Percentiles rank a stretch among this genome's conserved stretches.
These are phyloP conservation scores for Aspergillus cejpii DNA, from an alignment of 2,329 filamentous ascomycete species.

Conservation along the genomic window DNA sequence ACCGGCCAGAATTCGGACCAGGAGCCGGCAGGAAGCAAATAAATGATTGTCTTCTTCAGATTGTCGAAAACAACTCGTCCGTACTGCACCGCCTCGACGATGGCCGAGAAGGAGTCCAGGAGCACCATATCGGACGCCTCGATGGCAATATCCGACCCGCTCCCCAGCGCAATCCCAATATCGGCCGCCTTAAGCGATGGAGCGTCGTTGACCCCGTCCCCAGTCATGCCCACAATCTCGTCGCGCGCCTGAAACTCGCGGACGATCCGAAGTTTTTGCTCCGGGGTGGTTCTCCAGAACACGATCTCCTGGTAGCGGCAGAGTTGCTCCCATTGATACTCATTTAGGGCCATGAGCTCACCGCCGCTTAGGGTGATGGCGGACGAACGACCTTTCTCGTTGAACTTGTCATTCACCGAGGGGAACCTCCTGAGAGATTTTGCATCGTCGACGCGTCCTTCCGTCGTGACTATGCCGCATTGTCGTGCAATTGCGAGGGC, in stretches of 20 bases:
- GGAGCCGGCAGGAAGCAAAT: conserved; percentile 65
- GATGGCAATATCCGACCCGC: conserved; percentile 55
- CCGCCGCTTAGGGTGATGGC: conserved; percentile 60
- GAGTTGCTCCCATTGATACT: conserved; percentile 62
- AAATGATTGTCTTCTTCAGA: conserved; percentile 69
- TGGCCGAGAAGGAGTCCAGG: conserved; percentile 62
- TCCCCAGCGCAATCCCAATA: conserved; percentile 54
- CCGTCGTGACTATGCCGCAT: conserved; percentile 59
- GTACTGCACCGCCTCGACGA: conserved; percentile 65
- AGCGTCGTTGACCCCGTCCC: conserved; percentile 46
- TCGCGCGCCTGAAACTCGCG: conserved; percentile 60
- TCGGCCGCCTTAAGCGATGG: conserved; percentile 54
- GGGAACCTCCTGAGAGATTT: conserved; percentile 44
- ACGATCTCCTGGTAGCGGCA: conserved; percentile 64
- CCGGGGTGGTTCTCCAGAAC: conserved; percentile 68
- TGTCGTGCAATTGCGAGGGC: conserved; percentile 66
- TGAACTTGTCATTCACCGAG: neutral
- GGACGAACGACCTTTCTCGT: conserved; percentile 19
- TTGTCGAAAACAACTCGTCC: conserved; percentile 71
- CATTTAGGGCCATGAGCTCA: conserved; percentile 59
- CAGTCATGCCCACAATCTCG: conserved; percentile 51
- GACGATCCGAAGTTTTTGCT: conserved; percentile 76
- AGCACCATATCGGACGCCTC: conserved; percentile 58
- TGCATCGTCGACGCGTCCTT: conserved; percentile 48
- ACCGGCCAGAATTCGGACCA: conserved; percentile 73